These are phyloP conservation scores for Bothriochloa decipiens DNA, from an alignment of 176 grass and related monocot genomes.

Conservation along the genomic window DNA sequence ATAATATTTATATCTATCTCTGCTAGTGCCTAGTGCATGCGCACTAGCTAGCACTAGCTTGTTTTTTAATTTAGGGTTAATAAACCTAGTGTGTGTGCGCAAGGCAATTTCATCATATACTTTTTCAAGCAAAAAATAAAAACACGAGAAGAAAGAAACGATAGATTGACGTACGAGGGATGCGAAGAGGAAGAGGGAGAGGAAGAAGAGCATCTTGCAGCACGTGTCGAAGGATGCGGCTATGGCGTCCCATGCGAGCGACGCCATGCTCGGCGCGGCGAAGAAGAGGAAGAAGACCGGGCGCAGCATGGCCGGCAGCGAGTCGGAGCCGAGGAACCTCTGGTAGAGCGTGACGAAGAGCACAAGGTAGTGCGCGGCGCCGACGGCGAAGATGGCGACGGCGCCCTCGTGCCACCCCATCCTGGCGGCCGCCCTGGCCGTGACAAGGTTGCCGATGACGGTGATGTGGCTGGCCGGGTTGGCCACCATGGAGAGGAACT, in stretches of 20 bases:
- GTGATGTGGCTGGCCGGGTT: conserved; percentile 94
- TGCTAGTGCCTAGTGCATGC: background rate
- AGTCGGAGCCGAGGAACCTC: conserved; percentile 70
- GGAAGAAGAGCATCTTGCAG: conserved; percentile 96
- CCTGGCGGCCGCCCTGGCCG: conserved; percentile 60
- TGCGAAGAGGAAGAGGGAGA: conserved; percentile 87
- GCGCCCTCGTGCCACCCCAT: conserved; percentile 86
- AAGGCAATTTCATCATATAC: too few species aligned
- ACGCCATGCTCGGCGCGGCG: conserved; percentile 81
- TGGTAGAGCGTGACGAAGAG: conserved; percentile 93
- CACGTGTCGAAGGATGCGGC: conserved; percentile 58
- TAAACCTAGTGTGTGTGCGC: too few species aligned
- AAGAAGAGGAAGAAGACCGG: conserved; percentile 98
- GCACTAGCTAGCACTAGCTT: too few species aligned
- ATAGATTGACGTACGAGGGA: conserved; percentile 55
- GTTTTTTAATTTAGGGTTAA: too few species aligned
- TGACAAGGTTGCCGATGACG: conserved; percentile 85
- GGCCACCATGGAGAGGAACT: conserved; percentile 86
- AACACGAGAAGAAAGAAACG: background rate
- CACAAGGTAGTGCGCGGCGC: conserved; percentile 86
- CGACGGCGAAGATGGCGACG: conserved; percentile 81
- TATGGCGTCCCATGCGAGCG: conserved; percentile 78
- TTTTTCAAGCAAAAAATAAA: too few species aligned
- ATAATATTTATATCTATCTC: too few species aligned
- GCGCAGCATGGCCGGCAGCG: conserved; percentile 75